phyloP scores from a whole-genome alignment of 768 basidiomycete genomes.

The Trametes cingulata region DNA sequence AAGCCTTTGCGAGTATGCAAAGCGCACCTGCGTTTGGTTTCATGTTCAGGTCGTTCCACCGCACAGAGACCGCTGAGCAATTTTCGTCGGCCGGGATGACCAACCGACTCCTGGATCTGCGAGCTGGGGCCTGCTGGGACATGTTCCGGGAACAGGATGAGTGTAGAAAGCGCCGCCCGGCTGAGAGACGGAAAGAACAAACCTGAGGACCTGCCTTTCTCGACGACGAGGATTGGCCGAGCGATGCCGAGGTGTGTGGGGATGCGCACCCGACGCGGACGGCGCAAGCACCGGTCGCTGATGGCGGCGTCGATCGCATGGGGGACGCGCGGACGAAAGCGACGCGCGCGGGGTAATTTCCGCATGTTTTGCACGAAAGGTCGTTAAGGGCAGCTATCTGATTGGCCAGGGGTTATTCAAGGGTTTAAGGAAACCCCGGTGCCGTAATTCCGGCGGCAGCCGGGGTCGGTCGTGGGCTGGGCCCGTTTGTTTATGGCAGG shows the following conservation, averaged over 20 bases:
- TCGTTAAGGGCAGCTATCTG: background rate
- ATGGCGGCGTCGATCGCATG: constrained; percentile 1
- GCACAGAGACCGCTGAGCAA: no score
- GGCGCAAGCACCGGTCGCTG: background rate
- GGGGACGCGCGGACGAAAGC: background rate
- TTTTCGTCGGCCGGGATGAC: no score
- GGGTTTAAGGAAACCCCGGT: background rate
- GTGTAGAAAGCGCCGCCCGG: background rate
- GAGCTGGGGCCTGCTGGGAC: no score
- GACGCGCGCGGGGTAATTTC: background rate
- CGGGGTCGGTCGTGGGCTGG: background rate
- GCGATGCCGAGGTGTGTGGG: background rate
- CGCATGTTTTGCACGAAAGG: background rate
- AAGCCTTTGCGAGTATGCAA: no score
- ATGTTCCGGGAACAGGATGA: background rate
- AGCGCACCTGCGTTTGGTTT: no score
- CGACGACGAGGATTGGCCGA: background rate
- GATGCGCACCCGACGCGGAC: background rate
- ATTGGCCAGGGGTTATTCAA: background rate
- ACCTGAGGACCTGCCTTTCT: constrained; percentile 1
- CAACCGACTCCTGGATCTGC: no score
- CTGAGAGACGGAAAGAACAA: background rate
- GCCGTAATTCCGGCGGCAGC: background rate
- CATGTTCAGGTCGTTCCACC: no score
- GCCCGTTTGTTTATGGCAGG: constrained; percentile 4